Conservation (phyloP, 805 yeast species). For the Hanseniaspora hatyaiensis region DNA sequence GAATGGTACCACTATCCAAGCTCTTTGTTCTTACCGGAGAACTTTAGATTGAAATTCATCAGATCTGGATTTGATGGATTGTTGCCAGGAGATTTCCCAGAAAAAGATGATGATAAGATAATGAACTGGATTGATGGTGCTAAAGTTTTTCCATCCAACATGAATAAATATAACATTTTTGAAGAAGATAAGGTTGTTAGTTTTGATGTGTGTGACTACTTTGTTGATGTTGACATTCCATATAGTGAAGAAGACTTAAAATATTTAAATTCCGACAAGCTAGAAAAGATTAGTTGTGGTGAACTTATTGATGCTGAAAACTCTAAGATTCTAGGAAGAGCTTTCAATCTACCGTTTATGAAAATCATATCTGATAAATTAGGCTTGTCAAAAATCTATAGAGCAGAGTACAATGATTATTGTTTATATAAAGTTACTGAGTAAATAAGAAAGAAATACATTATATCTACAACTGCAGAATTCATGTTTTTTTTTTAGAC, state of each 20-base stretch:
- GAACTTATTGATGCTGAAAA: slow-evolving; percentile 42
- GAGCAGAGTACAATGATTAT: slow-evolving; percentile 39
- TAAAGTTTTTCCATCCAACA: slow-evolving; percentile 43
- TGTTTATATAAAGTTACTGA: slow-evolving; percentile 33
- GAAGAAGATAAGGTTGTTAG: slow-evolving; percentile 46
- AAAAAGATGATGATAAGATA: slow-evolving; percentile 25
- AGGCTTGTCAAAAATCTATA: slow-evolving; percentile 20
- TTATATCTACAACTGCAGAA: no score
- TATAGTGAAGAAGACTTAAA: slow-evolving; percentile 30
- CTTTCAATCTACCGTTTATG: slow-evolving; percentile 41
- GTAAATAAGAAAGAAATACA: neutral
- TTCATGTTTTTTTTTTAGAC: no score
- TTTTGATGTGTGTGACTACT: slow-evolving; percentile 50
- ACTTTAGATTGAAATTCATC: slow-evolving; percentile 54
- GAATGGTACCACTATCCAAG: slow-evolving; percentile 93
- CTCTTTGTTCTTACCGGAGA: slow-evolving; percentile 64
- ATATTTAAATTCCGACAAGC: neutral
- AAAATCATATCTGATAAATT: slow-evolving; percentile 21
- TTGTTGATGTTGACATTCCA: slow-evolving; percentile 50
- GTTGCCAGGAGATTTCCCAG: slow-evolving; percentile 76
- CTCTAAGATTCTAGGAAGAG: slow-evolving; percentile 45
- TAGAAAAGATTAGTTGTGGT: slow-evolving; percentile 33
- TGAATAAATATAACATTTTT: slow-evolving; percentile 65
- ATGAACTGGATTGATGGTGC: slow-evolving; percentile 27
- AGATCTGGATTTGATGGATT: slow-evolving; percentile 74